phyloP scores from a whole-genome alignment of 2,329 filamentous ascomycete species.

The Phialemoniopsis sp. region DNA sequence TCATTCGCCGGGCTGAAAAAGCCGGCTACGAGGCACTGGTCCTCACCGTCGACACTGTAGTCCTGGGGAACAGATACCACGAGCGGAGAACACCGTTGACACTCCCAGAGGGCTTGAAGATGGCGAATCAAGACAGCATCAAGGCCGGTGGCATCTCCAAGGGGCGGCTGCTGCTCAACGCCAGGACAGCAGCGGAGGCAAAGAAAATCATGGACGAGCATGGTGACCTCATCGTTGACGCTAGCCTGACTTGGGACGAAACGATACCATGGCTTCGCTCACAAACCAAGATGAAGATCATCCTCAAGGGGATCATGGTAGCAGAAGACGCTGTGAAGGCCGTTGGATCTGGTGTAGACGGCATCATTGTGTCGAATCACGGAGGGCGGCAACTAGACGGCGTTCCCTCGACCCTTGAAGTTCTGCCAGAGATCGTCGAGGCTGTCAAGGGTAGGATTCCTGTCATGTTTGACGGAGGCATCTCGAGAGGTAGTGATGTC shows the following conservation, averaged over 20 bases:
- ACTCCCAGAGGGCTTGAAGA: too few relatives aligned
- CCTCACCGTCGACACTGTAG: too few relatives aligned
- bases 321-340: not conserved
- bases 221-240: not conserved
- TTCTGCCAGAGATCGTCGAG: not conserved
- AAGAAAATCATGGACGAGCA: not conserved
- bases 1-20: too few relatives aligned
- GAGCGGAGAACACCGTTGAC: too few relatives aligned
- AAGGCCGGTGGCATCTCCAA: too few relatives aligned
- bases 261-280: not conserved
- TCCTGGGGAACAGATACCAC: not conserved
- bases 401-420: not conserved
- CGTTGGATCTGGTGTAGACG: not conserved
- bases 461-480: not conserved
- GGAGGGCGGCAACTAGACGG: not conserved
- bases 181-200: not conserved
- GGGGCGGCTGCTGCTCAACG: not conserved
- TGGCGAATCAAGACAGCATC: not conserved
- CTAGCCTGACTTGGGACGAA: not conserved
- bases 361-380: not conserved
- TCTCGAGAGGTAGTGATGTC: not conserved
- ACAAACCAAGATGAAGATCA: not conserved
- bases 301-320: not conserved
- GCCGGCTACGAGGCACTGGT: too few relatives aligned
- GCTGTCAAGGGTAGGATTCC: not conserved